Conservation (phyloP, 139 green algal genomes). For the Volvox reticuliferus region DNA sequence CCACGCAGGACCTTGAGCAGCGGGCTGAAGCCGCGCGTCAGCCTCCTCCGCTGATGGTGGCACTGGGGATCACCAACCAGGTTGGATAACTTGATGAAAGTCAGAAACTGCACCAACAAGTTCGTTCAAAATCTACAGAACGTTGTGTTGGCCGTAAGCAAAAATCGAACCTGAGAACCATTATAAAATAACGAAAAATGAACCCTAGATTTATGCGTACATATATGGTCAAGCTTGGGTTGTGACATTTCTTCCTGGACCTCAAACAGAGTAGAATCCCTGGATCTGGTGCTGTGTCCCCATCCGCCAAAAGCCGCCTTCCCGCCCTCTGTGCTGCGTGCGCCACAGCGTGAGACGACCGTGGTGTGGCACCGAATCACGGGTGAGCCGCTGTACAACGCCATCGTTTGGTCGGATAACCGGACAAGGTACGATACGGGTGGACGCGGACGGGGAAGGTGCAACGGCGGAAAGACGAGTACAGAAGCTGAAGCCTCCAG, state of each 20-base stretch:
- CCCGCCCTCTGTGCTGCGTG: too few relatives aligned
- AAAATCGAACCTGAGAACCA: not conserved
- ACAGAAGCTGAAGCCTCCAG: too few relatives aligned
- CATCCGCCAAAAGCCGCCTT: too few relatives aligned
- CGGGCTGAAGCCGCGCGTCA: not conserved
- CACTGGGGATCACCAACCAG: slow-evolving; percentile 94
- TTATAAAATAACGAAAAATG: too few relatives aligned
- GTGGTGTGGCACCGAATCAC: slow-evolving; percentile 88
- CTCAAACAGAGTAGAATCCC: too few relatives aligned
- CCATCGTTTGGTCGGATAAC: slow-evolving; percentile 96
- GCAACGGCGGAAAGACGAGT: too few relatives aligned
- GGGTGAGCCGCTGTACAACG: slow-evolving; percentile 90
- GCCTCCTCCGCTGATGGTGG: slow-evolving; percentile 36
- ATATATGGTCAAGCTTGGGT: not conserved
- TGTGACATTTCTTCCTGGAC: not conserved
- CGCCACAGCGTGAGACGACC: slow-evolving; percentile 87
- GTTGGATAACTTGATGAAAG: not conserved
- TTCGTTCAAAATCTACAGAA: too few relatives aligned
- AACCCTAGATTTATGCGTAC: not conserved
- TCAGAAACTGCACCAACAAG: too few relatives aligned
- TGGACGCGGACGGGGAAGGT: too few relatives aligned
- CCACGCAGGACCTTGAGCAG: slow-evolving; percentile 2
- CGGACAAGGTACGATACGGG: slow-evolving; percentile 73
- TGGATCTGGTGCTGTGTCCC: too few relatives aligned
- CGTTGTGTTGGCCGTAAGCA: not conserved